Percentiles rank a stretch among this genome's conserved stretches.
phyloP scores from a whole-genome alignment of 805 yeast genomes.

The Barnettozyma botsteinii region DNA sequence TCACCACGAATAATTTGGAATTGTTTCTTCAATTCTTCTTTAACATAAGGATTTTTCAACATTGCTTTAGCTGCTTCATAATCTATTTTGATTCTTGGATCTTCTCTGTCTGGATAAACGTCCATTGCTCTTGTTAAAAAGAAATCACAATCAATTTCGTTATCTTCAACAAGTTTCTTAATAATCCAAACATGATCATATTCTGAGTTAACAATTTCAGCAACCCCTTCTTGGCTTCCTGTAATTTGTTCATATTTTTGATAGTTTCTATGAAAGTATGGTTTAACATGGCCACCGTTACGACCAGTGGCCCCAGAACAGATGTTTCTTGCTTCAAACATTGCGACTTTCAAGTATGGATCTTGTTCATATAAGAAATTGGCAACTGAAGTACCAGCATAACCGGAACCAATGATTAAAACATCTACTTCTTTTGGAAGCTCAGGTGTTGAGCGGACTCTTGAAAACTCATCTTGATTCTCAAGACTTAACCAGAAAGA shows the following conservation, averaged over 20 bases:
- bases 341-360: conserved; percentile 19
- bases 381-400: conserved; percentile 39
- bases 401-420: conserved; percentile 41
- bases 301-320: conserved; percentile 44
- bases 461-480: conserved; percentile 15
- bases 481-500: conserved; percentile 17
- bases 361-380: conserved; percentile 29
- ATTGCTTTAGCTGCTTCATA: conserved; percentile 14
- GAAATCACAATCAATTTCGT: conserved; percentile 35
- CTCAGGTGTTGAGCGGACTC: conserved; percentile 11
- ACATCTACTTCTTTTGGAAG: conserved; percentile 35
- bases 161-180: conserved; percentile 29
- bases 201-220: conserved; percentile 35
- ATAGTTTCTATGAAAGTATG: conserved; percentile 21
- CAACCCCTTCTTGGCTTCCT: conserved; percentile 25
- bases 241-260: conserved; percentile 7
- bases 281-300: conserved; percentile 46
- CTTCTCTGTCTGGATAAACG: conserved; percentile 25
- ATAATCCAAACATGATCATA: conserved; percentile 29
- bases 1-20: conserved; percentile 31
- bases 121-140: conserved; percentile 31
- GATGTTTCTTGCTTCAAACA: conserved; percentile 38
- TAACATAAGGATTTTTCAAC: conserved; percentile 27
- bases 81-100: conserved; percentile 15
- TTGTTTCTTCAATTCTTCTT: conserved; percentile 26